Evolutionary conservation across 2,329 filamentous ascomycete species (phyloP), one percentile per base, ranked within the genome.

Genomic region (Pestalotiopsis sp.): DNA sequence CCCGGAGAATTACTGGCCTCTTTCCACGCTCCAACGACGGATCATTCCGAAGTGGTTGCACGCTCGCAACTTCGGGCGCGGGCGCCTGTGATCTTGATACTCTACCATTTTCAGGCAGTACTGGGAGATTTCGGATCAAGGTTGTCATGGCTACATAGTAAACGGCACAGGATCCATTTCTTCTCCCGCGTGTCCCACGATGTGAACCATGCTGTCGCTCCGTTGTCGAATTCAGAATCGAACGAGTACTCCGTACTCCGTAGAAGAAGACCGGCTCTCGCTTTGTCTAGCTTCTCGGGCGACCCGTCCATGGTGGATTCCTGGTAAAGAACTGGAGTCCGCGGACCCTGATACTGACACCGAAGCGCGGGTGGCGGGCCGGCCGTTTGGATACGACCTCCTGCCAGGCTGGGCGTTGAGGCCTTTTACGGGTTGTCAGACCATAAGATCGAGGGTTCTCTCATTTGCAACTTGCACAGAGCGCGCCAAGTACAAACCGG

Each of bases 1-100:
- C 44, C 30, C 62, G 62, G 62, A 65, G 62, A 65, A 63, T 65
- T 65, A 39, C 39, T 11, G 13, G 13, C 17, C 4, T 55, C 40
- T 22, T 20, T 35, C 30, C 30, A 35, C 20, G 13, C 60, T 39
- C n/a, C 22, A 14, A 3, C 14, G 38, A 63, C 60, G 60, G 60
- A 52, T 63, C 60, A 63, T 52, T 63, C 39, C 35, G 60, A 48
- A 20, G 20, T 38, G 35, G 39, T 24, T 63, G 35, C 39, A 39
- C 30, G 9, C 30, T 35, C 30, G 30, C 30, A 26, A 20, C 40
- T 26, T 9, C 13, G 30, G 11, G 35, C 17, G 58, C 14, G 11
- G 38, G 60, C 20, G 39, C 24, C 40, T 48, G 20, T 44, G 35
- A 44, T 2, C 13, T 10, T 63, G 60, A 63, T 48, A 63, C 60